Percentiles rank a stretch among this genome's conserved stretches.
phyloP scores from a whole-genome alignment of 2,329 filamentous ascomycete genomes.

The Helotiales sp. region DNA sequence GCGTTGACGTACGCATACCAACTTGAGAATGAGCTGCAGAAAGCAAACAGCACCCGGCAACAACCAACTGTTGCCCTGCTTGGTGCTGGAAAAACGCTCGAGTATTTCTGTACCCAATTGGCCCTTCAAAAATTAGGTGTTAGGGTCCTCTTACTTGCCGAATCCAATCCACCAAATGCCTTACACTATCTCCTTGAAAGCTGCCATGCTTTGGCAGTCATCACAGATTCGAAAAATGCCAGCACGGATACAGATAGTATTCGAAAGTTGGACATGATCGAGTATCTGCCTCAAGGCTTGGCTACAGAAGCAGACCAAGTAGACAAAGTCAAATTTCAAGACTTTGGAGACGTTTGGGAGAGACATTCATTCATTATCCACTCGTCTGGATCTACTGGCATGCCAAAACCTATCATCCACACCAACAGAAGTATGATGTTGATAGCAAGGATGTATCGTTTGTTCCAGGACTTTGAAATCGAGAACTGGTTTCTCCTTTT shows the following conservation, averaged over 20 bases:
- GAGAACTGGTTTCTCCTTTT: constrained; percentile 45
- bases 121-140: constrained; percentile 43
- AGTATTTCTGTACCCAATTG: constrained; percentile 42
- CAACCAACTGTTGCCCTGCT: constrained; percentile 43
- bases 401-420: constrained; percentile 42
- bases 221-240: constrained; percentile 38
- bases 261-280: constrained; percentile 35
- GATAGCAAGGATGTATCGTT: constrained; percentile 44
- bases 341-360: constrained; percentile 42
- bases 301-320: constrained; percentile 23
- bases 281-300: constrained; percentile 25
- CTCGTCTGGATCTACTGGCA: constrained; percentile 41
- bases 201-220: constrained; percentile 39
- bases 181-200: constrained; percentile 38
- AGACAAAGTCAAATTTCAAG: constrained; percentile 37
- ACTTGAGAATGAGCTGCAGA: constrained; percentile 34
- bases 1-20: constrained; percentile 36
- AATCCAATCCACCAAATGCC: constrained; percentile 39
- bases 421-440: constrained; percentile 44
- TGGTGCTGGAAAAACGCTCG: constrained; percentile 38
- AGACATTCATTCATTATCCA: constrained; percentile 42
- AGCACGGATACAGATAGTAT: constrained; percentile 30
- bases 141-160: constrained; percentile 40
- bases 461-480: constrained; percentile 42
- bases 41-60: constrained; percentile 33